Base-by-base conservation (phyloP, 1,284 basidiomycete species). In the Athelia psychrophila region DNA sequence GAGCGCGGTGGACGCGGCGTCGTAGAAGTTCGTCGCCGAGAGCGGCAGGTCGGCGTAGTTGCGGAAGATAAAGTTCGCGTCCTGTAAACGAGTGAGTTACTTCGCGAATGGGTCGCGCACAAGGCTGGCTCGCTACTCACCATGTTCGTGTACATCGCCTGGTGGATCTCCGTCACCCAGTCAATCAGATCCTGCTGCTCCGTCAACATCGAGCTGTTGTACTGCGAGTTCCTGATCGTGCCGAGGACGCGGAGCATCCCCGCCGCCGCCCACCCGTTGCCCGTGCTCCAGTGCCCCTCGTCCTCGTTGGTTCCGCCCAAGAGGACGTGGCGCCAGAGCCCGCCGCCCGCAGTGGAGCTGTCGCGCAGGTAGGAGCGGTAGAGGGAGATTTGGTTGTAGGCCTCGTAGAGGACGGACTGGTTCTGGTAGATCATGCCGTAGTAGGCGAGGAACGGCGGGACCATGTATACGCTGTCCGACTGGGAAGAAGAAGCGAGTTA, bases 391-490 rank as follows among this genome's bases (percentile, higher is more conserved):
- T 98, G 95, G 33, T 80, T 81, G 70, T 92, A 90, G 0, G 92
- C 87, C 50, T 83, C 78, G 32, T 73, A 66, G 9, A 96, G 63
- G 22, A 95, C 73, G 1, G 83, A 80, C 38, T 79, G 66, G 68
- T 96, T 94, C 25, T 72, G 63, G 0, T 82, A 84, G 23, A 83
- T 60, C 30, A 85, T 83, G 25, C 91, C 95, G 65, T 93, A 95
- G 69, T 90, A 93, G 0, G 95, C 93, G 8, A 98, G 69, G 70
- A 95, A 97, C 0, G 95, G 95, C 0, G 95, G 94, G 0, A 90
- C 88, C 93, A 95, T 93, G 69, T 90, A 93, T 6, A 90, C 77
- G 51, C 76, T 91, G 64, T 91, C 88, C 42, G 80, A 80, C 87
- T 86, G 88, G 52, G 45, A 51, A 30, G 18, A 55, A 44, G 25